phyloP scores from a whole-genome alignment of 192 early-diverging fungal species.

The Mortierella claussenii region DNA sequence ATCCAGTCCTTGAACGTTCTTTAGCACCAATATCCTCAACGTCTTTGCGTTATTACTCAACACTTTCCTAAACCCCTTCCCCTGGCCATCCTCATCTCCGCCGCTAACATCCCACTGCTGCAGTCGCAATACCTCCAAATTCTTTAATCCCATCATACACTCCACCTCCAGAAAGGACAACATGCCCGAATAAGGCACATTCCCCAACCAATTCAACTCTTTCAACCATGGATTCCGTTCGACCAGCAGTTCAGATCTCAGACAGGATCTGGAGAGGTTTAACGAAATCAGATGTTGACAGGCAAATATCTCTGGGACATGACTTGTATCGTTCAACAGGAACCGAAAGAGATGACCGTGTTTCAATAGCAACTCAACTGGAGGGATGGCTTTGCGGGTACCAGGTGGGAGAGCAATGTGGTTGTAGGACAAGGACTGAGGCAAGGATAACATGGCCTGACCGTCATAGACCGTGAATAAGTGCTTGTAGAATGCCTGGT shows the following conservation, averaged over 20 bases:
- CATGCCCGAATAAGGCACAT: constrained; percentile 10
- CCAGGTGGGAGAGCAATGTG: no score
- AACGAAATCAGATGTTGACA: constrained; percentile 4
- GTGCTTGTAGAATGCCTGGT: constrained; percentile 5
- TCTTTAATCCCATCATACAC: background rate
- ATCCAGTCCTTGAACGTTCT: background rate
- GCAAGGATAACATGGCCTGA: background rate
- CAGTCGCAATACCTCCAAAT: constrained; percentile 10
- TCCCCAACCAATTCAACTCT: constrained; percentile 6
- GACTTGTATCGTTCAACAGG: constrained; percentile 3
- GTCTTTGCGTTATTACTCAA: constrained; percentile 3
- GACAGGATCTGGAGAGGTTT: background rate
- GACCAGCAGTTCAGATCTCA: background rate
- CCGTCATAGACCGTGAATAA: constrained; percentile 22
- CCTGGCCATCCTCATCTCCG: no score
- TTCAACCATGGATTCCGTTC: background rate
- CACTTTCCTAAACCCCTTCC: no score
- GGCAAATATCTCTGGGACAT: background rate
- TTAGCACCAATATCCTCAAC: background rate
- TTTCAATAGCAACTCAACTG: no score
- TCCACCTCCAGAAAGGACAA: constrained; percentile 1
- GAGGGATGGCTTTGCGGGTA: no score
- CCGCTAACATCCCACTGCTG: constrained; percentile 26
- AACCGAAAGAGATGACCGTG: constrained; percentile 7
- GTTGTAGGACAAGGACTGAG: background rate